Evolutionary conservation across 495 filamentous ascomycete species (phyloP), one percentile per base, ranked within the genome.

Genomic region (Geopyxis carbonaria): DNA sequence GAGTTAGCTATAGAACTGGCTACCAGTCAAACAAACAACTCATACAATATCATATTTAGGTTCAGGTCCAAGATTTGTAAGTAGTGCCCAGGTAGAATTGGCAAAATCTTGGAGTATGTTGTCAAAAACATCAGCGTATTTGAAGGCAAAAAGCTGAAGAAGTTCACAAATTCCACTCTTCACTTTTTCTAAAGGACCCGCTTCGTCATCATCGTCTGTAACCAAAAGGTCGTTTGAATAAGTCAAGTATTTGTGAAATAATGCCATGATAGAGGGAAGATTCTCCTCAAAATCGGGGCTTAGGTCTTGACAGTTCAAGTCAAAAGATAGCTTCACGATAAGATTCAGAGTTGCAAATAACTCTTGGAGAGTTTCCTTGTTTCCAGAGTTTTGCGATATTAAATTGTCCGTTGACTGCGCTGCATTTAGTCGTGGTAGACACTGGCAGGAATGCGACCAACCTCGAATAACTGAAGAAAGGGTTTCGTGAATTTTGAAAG

Each of bases 251-350:
- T 93, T 94, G 61, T 92, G 82, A 3, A 95, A 65, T 4, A 94
- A 63, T 8, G 62, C 58, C 11, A 81, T 76, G 45, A 99, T 78
- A 28, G 69, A 68, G 8, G 66, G 50, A 30, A 95, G 67, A 49
- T 89, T 75, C 24, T 91, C 75, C 40, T 63, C 61, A 57, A 99
- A 93, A 47, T 80, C 72, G 5, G 87, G 85, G 7, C 91, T 83
- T 40, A 99, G 70, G 56, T 99, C 91, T 56, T 99, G 91, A 57
- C 79, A 93, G 22, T 84, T 89, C 9, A 99, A 72, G 59, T 99
- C 91, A 62, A 87, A 92, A 51, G 93, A 75, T 25, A 99, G 66
- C 61, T 93, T 87, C 41, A 92, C 65, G 43, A 92, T 70, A 18
- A 94, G 63, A 51, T 83, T 83, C 43, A 95, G 66, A 18, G 84